Evolutionary conservation across 1,139 yeast species (phyloP), one percentile per base, ranked within the genome.

Genomic region (Diutina scorzettiae): DNA sequence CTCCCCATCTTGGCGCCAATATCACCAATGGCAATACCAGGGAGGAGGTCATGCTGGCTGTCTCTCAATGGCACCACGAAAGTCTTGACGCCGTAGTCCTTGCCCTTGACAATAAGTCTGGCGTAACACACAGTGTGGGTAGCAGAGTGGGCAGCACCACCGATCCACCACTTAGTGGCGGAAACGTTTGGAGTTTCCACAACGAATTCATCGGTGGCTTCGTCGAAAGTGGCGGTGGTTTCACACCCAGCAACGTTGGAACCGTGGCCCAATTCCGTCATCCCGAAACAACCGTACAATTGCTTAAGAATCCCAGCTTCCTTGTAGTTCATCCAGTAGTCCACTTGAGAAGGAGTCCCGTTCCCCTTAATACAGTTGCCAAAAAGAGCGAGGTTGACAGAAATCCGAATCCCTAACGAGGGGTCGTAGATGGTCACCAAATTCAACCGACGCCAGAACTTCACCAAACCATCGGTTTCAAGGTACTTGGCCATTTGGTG

Each of bases 381-480:
- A 56, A 81, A 82, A 45, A 82, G 67, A 5, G 86, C 87, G 53
- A 77, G 66, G 60, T 82, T 84, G 43, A 82, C 82, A 42, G 83
- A 57, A 49, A 71, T 53, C 53, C 71, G 54, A 47, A 63, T 67
- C 43, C 61, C 83, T 39, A 77, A 59, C 47, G 86, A 71, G 19
- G 91, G 84, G 47, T 77, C 72, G 46, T 56, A 69, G 27, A 78
- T 67, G 42, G 78, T 75, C 40, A 83, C 73, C 54, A 82, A 50
- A 44, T 52, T 51, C 47, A 56, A 49, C 33, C 60, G 46, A 37
- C 59, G 50, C 50, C 81, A 49, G 47, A 70, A 69, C 32, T 63
- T 64, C 44, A 63, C 63, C 42, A 59, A 53, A 41, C 67, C 62
- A 45, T 75, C 76, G 44, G 60, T 59, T 49, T 69, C 74, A 51